Percentiles rank a stretch among this genome's conserved stretches.
Conservation (phyloP, 164 flowering plant genomes). For the Vitis cinerea region DNA sequence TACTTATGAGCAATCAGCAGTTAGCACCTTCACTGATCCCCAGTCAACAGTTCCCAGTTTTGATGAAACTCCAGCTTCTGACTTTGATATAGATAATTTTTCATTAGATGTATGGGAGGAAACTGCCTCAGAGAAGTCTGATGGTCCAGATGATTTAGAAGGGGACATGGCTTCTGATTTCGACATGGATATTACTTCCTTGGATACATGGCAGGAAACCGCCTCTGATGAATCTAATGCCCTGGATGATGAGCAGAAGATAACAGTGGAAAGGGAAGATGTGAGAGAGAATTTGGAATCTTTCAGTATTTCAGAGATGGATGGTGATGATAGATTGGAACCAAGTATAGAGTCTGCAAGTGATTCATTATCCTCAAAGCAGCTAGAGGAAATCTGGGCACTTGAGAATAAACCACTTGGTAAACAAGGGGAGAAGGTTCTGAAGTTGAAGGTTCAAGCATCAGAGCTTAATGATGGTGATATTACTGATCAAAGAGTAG, state of each 20-base stretch:
- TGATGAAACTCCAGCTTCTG: no score
- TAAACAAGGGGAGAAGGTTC: slow-evolving; percentile 4
- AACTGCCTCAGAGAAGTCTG: no score
- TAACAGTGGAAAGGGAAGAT: slow-evolving; percentile 22
- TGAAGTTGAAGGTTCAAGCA: no score
- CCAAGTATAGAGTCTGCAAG: not conserved
- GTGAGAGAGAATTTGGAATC: slow-evolving; percentile 18
- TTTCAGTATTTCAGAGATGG: slow-evolving; percentile 3
- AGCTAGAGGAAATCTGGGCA: slow-evolving; percentile 11
- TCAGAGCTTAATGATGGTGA: no score
- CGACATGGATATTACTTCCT: slow-evolving; percentile 13
- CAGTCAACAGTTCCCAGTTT: not conserved
- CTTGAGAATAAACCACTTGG: slow-evolving; percentile 20
- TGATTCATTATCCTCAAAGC: slow-evolving; percentile 16
- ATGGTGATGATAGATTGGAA: slow-evolving; percentile 8
- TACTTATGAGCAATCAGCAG: slow-evolving; percentile 13
- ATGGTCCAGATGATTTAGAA: slow-evolving; percentile 8
- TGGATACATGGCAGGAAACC: slow-evolving; percentile 17
- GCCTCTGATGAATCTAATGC: slow-evolving; percentile 22
- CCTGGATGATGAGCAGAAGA: slow-evolving; percentile 15
- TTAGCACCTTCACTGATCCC: slow-evolving; percentile 2
- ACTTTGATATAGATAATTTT: no score
- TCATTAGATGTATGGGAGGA: no score
- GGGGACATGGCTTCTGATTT: slow-evolving; percentile 18
- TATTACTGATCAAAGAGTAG: no score